Percentiles rank a stretch among this genome's conserved stretches.
These are phyloP conservation scores for Bruguiera parviflora DNA, from an alignment of 345 rosid species.

Conservation along the genomic window DNA sequence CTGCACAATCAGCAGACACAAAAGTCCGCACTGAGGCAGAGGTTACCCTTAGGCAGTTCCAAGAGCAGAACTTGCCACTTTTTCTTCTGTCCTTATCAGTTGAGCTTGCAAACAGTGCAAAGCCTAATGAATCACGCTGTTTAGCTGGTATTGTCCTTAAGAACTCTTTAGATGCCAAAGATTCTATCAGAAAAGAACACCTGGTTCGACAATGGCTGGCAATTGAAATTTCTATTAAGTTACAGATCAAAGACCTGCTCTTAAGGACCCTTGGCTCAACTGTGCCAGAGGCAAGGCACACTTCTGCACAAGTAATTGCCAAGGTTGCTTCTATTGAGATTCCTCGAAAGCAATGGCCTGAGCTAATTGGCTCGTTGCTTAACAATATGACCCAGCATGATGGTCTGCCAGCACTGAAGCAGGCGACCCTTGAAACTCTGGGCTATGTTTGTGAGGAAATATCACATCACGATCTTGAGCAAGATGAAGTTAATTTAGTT, in stretches of 20 bases:
- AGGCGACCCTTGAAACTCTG: slow-evolving; percentile 82
- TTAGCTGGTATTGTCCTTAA: slow-evolving; percentile 91
- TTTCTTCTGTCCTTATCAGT: slow-evolving; percentile 65
- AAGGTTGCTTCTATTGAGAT: slow-evolving; percentile 88
- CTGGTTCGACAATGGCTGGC: slow-evolving; percentile 78
- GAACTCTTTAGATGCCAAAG: slow-evolving; percentile 89
- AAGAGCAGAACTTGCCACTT: slow-evolving; percentile 70
- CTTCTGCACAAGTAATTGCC: slow-evolving; percentile 89
- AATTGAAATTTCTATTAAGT: slow-evolving; percentile 52
- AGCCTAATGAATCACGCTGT: slow-evolving; percentile 76
- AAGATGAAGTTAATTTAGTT: slow-evolving; percentile 83
- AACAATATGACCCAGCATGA: slow-evolving; percentile 71
- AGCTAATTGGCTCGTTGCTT: slow-evolving; percentile 61
- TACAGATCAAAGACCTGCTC: slow-evolving; percentile 75
- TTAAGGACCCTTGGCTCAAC: slow-evolving; percentile 66
- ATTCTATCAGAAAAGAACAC: slow-evolving; percentile 52
- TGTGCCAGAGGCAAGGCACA: slow-evolving; percentile 72
- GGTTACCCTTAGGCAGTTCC: slow-evolving; percentile 60
- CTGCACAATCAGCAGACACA: slow-evolving; percentile 81
- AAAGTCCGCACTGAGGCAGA: slow-evolving; percentile 78
- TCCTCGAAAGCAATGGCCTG: slow-evolving; percentile 93
- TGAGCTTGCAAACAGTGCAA: slow-evolving; percentile 77
- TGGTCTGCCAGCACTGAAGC: slow-evolving; percentile 57
- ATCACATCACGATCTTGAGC: slow-evolving; percentile 73
- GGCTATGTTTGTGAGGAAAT: slow-evolving; percentile 96